Base-by-base conservation (phyloP, 2,329 filamentous ascomycete genomes). In the Cladosporium sp. region DNA sequence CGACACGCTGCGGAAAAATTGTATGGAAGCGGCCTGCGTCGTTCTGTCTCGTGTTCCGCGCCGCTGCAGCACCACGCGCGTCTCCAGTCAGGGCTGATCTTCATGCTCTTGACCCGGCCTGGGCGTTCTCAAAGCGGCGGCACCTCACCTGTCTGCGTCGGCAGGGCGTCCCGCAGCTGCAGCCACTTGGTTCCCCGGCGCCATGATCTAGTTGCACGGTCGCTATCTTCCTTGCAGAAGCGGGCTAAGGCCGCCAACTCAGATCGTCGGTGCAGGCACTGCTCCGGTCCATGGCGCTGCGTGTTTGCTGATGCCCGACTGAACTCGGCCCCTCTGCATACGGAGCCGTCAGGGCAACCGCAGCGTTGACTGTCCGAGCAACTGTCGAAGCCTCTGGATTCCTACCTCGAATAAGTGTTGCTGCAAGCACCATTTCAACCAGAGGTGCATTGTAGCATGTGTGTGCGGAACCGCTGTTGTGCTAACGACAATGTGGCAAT, bases 211-310 rank as follows among this genome's bases (percentile, higher is more conserved):
- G 42, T 39, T 14, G 42, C 40, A 38, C 54, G 36, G 54, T 56
- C 22, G 30, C 54, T 40, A 28, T 56, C 42, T 49, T 56, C 54
- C 54, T 56, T 56, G 54, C 54, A 56, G 54, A 45, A 22, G 54
- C 42, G 15, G 11, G 37, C 42, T 36, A 20, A 47, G 42, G 54
- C 36, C 54, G 54, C 54, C 54, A 49, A 19, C 54, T 47, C 42
- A 49, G 54, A 56, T 56, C 54, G 8, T 38, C 54, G 42, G 54
- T 28, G 54, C 54, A 56, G 54, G 43, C 34, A 49, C 54, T 34
- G 43, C 36, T 56, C 54, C 54, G 40, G 54, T 42, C 37, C 42
- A 56, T 28, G 34, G 36, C 22, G 54, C 54, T 51, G 49, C 49
- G 20, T 38, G 15, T 39, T 39, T 22, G 20, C 30, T 56, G 54